Conservation (phyloP, 1,284 basidiomycete species). For the Ganoderma boninense region DNA sequence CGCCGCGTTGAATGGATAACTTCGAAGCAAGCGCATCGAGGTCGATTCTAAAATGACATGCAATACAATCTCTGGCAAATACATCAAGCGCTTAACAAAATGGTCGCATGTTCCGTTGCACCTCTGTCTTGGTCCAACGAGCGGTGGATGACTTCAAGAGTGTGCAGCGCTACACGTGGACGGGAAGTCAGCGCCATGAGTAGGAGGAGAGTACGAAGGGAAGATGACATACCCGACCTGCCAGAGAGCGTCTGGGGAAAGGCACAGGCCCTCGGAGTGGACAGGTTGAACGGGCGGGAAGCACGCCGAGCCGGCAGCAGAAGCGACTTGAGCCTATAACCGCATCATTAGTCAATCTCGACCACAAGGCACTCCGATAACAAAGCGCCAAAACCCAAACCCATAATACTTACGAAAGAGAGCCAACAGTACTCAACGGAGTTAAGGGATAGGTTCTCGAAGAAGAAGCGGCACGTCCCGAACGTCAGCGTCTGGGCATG, state of each 20-base stretch:
- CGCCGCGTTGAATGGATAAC: no score
- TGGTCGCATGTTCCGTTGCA: background rate
- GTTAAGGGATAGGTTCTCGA: slow-evolving; percentile 34
- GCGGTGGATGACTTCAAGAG: background rate
- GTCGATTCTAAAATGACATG: background rate
- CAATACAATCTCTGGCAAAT: background rate
- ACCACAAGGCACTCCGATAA: background rate
- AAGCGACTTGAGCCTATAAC: slow-evolving; percentile 29
- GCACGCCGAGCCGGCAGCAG: slow-evolving; percentile 33
- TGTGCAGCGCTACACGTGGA: background rate
- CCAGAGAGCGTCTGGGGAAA: slow-evolving; percentile 30
- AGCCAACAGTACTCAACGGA: slow-evolving; percentile 41
- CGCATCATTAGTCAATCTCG: background rate
- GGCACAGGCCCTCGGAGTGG: slow-evolving; percentile 36
- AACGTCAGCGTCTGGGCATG: slow-evolving; percentile 39
- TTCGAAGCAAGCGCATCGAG: background rate
- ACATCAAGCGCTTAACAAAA: background rate
- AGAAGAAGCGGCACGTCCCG: slow-evolving; percentile 42
- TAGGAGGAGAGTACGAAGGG: background rate
- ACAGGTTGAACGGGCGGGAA: slow-evolving; percentile 38
- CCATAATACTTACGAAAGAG: slow-evolving; percentile 29
- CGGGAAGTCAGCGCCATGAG: background rate
- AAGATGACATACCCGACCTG: slow-evolving; percentile 33
- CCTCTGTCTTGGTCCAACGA: background rate
- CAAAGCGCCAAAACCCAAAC: background rate